Percentiles rank a stretch among this genome's conserved stretches.
These are phyloP conservation scores for Fusarium piperis DNA, from an alignment of 2,329 filamentous ascomycete genomes.

Conservation along the genomic window DNA sequence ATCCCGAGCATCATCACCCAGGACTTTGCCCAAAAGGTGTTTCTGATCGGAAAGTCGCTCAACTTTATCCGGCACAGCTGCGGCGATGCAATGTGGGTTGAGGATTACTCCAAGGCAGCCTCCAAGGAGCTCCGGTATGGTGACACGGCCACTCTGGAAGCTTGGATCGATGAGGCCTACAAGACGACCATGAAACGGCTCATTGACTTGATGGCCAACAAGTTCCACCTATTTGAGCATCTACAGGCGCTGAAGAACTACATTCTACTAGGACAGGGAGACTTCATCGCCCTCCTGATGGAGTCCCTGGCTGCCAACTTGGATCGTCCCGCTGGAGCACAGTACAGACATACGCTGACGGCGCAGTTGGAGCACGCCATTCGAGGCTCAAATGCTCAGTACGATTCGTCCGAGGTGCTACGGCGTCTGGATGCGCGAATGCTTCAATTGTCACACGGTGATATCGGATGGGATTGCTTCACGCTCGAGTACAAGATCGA, in stretches of 20 bases:
- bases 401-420: slow-evolving; percentile 90
- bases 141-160: slow-evolving; percentile 89
- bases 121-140: slow-evolving; percentile 93
- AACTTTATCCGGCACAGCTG: slow-evolving; percentile 99
- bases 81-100: slow-evolving; percentile 93
- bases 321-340: slow-evolving; percentile 93
- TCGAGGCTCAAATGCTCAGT: slow-evolving; percentile 95
- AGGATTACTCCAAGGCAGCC: slow-evolving; percentile 90
- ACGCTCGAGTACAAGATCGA: slow-evolving; percentile 99
- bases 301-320: slow-evolving; percentile 93
- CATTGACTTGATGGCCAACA: slow-evolving; percentile 91
- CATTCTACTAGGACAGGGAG: slow-evolving; percentile 91
- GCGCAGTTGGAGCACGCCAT: slow-evolving; percentile 99
- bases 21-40: slow-evolving; percentile 96
- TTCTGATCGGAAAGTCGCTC: slow-evolving; percentile 95
- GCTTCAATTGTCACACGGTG: slow-evolving; percentile 94
- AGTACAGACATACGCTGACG: slow-evolving; percentile 95
- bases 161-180: slow-evolving; percentile 96
- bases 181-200: slow-evolving; percentile 97
- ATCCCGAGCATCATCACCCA: slow-evolving; percentile 92
- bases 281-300: slow-evolving; percentile 97
- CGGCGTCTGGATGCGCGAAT: slow-evolving; percentile 95
- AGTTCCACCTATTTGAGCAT: slow-evolving; percentile 95
- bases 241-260: slow-evolving; percentile 93
- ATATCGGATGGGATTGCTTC: slow-evolving; percentile 99